Evolutionary conservation across 148 eudicot genomes (phyloP).

Genomic region (Chenopodium album): DNA sequence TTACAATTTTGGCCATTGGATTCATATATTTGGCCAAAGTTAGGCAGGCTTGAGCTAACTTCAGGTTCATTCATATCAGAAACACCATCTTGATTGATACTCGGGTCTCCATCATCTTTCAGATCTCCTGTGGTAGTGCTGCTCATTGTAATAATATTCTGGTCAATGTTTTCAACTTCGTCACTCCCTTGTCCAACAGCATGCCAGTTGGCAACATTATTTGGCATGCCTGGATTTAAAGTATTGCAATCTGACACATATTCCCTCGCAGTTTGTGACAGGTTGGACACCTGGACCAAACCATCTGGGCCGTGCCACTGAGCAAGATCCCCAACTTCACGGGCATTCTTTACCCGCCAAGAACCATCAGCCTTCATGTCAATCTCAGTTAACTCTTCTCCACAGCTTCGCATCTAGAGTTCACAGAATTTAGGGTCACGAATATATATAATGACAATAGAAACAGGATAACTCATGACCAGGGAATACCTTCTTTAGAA

Average conservation of each 20-base stretch:
- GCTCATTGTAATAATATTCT: constrained; percentile 65
- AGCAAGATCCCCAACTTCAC: constrained; percentile 50
- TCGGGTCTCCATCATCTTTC: constrained; percentile 52
- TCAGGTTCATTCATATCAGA: constrained; percentile 41
- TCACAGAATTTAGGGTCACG: constrained; percentile 11
- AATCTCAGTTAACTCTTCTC: constrained; percentile 59
- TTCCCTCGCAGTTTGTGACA: constrained; percentile 41
- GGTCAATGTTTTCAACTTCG: constrained; percentile 36
- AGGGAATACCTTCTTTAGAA: constrained; percentile 47
- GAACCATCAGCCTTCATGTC: constrained; percentile 63
- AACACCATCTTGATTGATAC: constrained; percentile 52
- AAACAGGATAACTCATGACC: constrained; percentile 1
- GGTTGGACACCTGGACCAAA: constrained; percentile 29
- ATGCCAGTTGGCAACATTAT: constrained; percentile 36
- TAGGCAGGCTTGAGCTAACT: constrained; percentile 41
- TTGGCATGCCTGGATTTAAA: constrained; percentile 39
- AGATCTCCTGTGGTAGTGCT: constrained; percentile 70
- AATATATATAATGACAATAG: constrained; percentile 7
- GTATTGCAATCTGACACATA: constrained; percentile 38
- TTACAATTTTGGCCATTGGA: constrained; percentile 23
- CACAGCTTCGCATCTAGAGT: constrained; percentile 46
- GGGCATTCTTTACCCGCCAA: constrained; percentile 55
- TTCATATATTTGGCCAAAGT: constrained; percentile 25
- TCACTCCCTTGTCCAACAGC: constrained; percentile 35
- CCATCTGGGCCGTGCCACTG: constrained; percentile 86